Evolutionary conservation across 2,329 filamentous ascomycete species (phyloP), one percentile per base, ranked within the genome.

Genomic region (Chaetomium sp.): DNA sequence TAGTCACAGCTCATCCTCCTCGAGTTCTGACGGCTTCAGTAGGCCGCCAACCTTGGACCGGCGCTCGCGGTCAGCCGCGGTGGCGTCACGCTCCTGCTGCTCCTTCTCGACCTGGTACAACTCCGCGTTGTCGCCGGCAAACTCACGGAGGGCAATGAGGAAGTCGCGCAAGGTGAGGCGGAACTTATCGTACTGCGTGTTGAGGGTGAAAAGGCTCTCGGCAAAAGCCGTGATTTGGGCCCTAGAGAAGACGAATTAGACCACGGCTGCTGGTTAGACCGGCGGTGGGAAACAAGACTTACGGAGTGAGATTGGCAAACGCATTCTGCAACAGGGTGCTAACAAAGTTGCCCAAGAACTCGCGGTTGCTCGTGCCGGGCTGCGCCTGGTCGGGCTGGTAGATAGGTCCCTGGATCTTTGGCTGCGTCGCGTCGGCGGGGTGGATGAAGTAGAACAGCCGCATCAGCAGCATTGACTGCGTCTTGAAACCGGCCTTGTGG

Each of bases 401-500:
- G 70, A 99, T 92, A 0, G 94, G 94, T 5, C 93, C 92, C 74
- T 92, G 89, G 64, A 99, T 93, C 84, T 97, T 97, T 62, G 93
- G 90, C 31, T 87, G 83, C 12, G 82, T 78, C 29, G 84, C 85
- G 71, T 89, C 87, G 35, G 86, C 85, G 1, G 87, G 87, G 70
- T 93, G 87, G n/a, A 97, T 88, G 63, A 97, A 93, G 83, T 93
- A 96, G 81, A 99, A 97, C 85, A 99, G 93, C 74, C 93, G 91
- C 72, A 95, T 93, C 67, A 99, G 81, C 57, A 99, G 83, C 86
- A 95, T 90, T 3, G 93, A 93, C 80, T 99, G 95, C 9, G 93
- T 95, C 83, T 99, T 99, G 83, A 99, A 99, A 0, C 95, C 95
- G 67, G 95, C 95, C 82, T 99, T 99, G 84, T 99, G 95, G 73